Conservation (phyloP, 2,329 filamentous ascomycete species). For the Coniochaeta ligniaria region DNA sequence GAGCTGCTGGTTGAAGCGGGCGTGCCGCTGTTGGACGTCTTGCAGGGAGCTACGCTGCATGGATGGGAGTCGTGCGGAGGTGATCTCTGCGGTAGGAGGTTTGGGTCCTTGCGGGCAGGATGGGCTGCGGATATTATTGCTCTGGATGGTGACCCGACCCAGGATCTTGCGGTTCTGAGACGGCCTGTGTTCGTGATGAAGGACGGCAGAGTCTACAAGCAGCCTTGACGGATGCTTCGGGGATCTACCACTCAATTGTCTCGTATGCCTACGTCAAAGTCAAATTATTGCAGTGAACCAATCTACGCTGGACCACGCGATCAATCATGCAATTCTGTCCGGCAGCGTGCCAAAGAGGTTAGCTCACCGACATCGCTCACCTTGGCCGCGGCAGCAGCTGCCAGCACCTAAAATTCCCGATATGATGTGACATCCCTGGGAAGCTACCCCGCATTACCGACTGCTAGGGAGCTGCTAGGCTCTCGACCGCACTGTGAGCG, state of each 20-base stretch:
- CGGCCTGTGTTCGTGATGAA: slow-evolving; percentile 51
- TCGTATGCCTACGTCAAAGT: too few relatives aligned
- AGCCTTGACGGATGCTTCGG: neutral
- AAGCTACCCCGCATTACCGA: neutral
- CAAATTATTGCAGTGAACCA: too few relatives aligned
- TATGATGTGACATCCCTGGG: neutral
- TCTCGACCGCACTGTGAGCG: too few relatives aligned
- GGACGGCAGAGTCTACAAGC: slow-evolving; percentile 43
- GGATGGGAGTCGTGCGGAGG: slow-evolving; percentile 50
- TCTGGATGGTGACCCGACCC: slow-evolving; percentile 33
- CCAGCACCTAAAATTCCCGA: neutral
- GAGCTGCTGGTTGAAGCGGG: slow-evolving; percentile 47
- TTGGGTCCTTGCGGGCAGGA: slow-evolving; percentile 43
- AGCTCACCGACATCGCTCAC: neutral
- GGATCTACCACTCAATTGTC: neutral
- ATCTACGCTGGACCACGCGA: too few relatives aligned
- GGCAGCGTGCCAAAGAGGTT: neutral
- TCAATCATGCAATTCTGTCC: too few relatives aligned
- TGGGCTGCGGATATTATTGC: slow-evolving; percentile 44
- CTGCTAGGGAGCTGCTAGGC: neutral
- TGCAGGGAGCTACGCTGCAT: slow-evolving; percentile 40
- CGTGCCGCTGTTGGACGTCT: slow-evolving; percentile 38
- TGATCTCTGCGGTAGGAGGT: slow-evolving; percentile 40
- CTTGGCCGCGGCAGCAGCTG: neutral
- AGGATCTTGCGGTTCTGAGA: slow-evolving; percentile 32